phyloP scores from a whole-genome alignment of 768 basidiomycete genomes.

The Leccinum subgranulosum region DNA sequence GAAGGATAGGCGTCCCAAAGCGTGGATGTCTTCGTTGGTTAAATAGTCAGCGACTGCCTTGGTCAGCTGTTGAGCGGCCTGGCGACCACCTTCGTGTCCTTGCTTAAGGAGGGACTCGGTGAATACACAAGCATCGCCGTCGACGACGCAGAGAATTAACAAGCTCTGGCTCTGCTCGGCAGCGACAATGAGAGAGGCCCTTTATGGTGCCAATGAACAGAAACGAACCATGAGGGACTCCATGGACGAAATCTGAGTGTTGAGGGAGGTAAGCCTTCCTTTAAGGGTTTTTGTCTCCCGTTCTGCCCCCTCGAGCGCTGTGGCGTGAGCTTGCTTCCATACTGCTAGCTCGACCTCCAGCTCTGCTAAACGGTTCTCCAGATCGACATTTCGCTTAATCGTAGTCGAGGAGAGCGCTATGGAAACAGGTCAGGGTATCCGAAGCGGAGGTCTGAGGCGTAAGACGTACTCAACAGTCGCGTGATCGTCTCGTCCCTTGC shows the following conservation, averaged over 20 bases:
- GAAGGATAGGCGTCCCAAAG: slow-evolving; percentile 65
- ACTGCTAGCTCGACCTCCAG: slow-evolving; percentile 66
- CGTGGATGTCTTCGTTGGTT: slow-evolving; percentile 55
- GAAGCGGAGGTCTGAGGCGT: slow-evolving; percentile 1
- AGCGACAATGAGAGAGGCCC: slow-evolving; percentile 1
- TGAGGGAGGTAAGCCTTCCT: slow-evolving; percentile 60
- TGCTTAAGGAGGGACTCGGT: slow-evolving; percentile 52
- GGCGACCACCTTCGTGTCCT: slow-evolving; percentile 63
- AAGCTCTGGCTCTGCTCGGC: slow-evolving; percentile 54
- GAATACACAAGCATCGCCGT: slow-evolving; percentile 72
- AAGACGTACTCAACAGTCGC: slow-evolving; percentile 52
- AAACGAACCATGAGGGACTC: slow-evolving; percentile 46
- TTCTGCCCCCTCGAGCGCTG: slow-evolving; percentile 58
- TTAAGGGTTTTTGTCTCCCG: slow-evolving; percentile 66
- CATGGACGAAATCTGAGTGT: slow-evolving; percentile 58
- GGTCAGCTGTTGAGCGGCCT: slow-evolving; percentile 61
- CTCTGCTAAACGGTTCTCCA: slow-evolving; percentile 63
- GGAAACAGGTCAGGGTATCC: slow-evolving; percentile 9
- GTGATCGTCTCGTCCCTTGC: slow-evolving; percentile 65
- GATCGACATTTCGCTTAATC: slow-evolving; percentile 57
- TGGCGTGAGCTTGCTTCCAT: slow-evolving; percentile 70
- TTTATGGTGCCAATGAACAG: not conserved
- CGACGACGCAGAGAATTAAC: slow-evolving; percentile 71
- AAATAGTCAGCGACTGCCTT: slow-evolving; percentile 68
- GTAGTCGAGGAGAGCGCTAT: slow-evolving; percentile 64